phyloP scores from a whole-genome alignment of 495 filamentous ascomycete genomes.

The Penicillium dipodomyicola region DNA sequence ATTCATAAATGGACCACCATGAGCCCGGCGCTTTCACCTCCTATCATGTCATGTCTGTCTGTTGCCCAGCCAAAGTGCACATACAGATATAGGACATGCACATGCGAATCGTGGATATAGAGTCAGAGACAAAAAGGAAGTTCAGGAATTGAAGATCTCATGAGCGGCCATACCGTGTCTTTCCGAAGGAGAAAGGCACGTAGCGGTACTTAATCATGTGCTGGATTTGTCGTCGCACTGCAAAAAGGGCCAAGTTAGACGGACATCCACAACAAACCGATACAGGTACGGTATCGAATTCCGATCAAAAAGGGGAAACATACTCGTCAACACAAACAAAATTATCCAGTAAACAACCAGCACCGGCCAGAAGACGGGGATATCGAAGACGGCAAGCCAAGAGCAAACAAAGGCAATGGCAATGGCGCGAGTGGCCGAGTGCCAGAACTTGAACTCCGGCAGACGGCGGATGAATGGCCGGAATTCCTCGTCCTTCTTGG shows the following conservation, averaged over 20 bases:
- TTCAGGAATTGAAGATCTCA: slow-evolving; percentile 20
- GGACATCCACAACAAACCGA: not conserved
- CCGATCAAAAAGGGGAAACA: slow-evolving; percentile 32
- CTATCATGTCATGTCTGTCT: slow-evolving; percentile 21
- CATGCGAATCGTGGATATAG: slow-evolving; percentile 19
- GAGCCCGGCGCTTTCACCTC: slow-evolving; percentile 13
- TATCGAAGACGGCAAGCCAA: slow-evolving; percentile 91
- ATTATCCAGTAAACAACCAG: slow-evolving; percentile 98
- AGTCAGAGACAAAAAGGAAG: slow-evolving; percentile 13
- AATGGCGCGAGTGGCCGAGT: slow-evolving; percentile 86
- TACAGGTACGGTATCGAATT: not conserved
- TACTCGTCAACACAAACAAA: slow-evolving; percentile 90
- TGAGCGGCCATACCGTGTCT: slow-evolving; percentile 67
- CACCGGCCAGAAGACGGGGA: slow-evolving; percentile 98
- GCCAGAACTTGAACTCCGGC: slow-evolving; percentile 99
- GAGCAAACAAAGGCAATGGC: slow-evolving; percentile 80
- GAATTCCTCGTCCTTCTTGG: slow-evolving; percentile 95
- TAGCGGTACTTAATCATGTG: slow-evolving; percentile 99
- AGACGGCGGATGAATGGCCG: slow-evolving; percentile 92
- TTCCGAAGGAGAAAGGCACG: slow-evolving; percentile 91
- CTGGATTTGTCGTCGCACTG: slow-evolving; percentile 97
- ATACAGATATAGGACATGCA: slow-evolving; percentile 21
- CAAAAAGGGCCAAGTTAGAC: not conserved
- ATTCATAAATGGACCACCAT: slow-evolving; percentile 22
- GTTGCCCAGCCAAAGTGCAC: slow-evolving; percentile 15